Evolutionary conservation across 2,329 filamentous ascomycete genomes (phyloP).

Genomic region (Pseudogymnoascus sp.): DNA sequence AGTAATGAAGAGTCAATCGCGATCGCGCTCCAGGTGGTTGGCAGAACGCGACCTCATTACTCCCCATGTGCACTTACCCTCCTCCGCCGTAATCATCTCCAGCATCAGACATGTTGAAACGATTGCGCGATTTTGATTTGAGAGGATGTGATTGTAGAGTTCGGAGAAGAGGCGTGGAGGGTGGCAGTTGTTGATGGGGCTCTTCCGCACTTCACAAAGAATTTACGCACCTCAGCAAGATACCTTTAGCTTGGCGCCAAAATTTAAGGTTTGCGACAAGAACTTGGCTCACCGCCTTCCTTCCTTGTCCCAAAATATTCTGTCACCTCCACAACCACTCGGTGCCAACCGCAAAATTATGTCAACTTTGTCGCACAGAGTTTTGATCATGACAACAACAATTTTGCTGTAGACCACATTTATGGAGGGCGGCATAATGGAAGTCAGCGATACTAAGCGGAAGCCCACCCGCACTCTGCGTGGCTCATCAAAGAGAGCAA

Average conservation of each 20-base stretch:
- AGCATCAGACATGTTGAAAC: slow-evolving; percentile 60
- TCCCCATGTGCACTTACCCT: slow-evolving; percentile 37
- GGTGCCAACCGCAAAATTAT: slow-evolving; percentile 7
- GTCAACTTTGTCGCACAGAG: not conserved
- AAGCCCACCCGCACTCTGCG: slow-evolving; percentile 15
- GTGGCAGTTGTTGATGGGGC: slow-evolving; percentile 9
- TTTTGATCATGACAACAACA: slow-evolving; percentile 7
- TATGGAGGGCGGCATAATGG: slow-evolving; percentile 17
- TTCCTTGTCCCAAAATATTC: not conserved
- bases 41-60: slow-evolving; percentile 4
- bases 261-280: slow-evolving; percentile 24
- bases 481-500: slow-evolving; percentile 18
- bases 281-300: slow-evolving; percentile 10
- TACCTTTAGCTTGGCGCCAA: slow-evolving; percentile 8
- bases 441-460: slow-evolving; percentile 18
- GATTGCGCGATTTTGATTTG: not conserved
- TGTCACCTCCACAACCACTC: slow-evolving; percentile 9
- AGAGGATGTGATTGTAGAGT: not conserved
- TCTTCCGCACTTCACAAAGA: slow-evolving; percentile 15
- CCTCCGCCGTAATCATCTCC: slow-evolving; percentile 53
- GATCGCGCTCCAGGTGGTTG: not conserved
- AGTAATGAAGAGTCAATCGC: slow-evolving; percentile 19
- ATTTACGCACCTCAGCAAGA: slow-evolving; percentile 13
- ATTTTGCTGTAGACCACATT: not conserved
- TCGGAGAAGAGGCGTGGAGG: slow-evolving; percentile 1